A percentile compares a stretch with the other conserved stretches of the same genome.
phyloP scores from a whole-genome alignment of 2,329 filamentous ascomycete species.

The Ceratocystis smalleyi region DNA sequence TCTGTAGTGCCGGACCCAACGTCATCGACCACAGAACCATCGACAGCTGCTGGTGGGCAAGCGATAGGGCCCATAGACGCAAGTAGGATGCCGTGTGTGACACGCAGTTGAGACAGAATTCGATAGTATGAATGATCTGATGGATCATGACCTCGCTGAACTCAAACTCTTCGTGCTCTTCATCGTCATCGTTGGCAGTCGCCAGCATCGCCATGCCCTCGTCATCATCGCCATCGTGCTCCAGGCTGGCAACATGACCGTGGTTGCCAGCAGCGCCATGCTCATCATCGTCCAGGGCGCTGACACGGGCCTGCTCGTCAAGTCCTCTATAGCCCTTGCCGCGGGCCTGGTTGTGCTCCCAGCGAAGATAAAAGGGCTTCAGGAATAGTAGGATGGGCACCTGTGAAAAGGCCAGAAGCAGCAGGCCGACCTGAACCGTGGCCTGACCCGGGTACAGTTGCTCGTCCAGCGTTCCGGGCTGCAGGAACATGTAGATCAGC shows the following conservation, averaged over 20 bases:
- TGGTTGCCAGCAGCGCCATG: conserved; percentile 38
- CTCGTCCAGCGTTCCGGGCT: conserved; percentile 59
- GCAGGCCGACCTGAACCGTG: conserved; percentile 56
- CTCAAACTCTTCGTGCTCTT: conserved; percentile 91
- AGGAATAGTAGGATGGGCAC: conserved; percentile 85
- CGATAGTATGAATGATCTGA: conserved; percentile 96
- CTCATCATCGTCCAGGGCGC: conserved; percentile 79
- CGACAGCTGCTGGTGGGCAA: conserved; percentile 94
- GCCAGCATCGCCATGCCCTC: conserved; percentile 81
- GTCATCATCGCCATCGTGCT: conserved; percentile 50
- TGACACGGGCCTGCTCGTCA: conserved; percentile 74
- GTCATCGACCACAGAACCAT: conserved; percentile 97
- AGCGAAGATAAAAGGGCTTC: conserved; percentile 89
- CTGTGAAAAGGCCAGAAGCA: conserved; percentile 70
- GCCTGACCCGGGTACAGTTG: conserved; percentile 66
- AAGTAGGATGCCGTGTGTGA: conserved; percentile 98
- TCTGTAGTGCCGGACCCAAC: conserved; percentile 57
- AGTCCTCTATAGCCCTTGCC: conserved; percentile 85
- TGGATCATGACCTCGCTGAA: conserved; percentile 98
- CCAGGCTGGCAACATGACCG: conserved; percentile 19
- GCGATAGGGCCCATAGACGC: conserved; percentile 90
- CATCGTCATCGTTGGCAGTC: conserved; percentile 50
- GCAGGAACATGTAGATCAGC: conserved; percentile 99
- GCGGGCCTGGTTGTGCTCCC: conserved; percentile 79
- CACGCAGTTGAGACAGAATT: conserved; percentile 98